Evolutionary conservation across 2,329 filamentous ascomycete genomes (phyloP).

Genomic region (Cladosporium oxysporum): DNA sequence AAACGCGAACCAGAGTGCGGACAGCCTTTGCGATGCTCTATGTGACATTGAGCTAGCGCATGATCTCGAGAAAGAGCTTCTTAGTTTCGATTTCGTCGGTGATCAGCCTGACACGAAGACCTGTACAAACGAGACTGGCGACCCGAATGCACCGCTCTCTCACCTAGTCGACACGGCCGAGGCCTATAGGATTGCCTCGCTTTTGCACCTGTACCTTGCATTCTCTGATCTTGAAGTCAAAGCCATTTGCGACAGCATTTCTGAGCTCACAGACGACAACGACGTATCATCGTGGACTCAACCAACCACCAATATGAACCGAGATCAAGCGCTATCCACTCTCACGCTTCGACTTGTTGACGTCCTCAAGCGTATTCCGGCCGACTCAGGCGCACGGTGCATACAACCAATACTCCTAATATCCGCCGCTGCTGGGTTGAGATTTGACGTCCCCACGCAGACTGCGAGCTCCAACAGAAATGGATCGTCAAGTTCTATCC

Average conservation of each 20-base stretch:
- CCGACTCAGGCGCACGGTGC: constrained; percentile 16
- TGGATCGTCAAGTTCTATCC: neutral
- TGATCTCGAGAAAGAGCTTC: constrained; percentile 19
- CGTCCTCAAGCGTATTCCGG: constrained; percentile 18
- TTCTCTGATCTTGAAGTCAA: constrained; percentile 21
- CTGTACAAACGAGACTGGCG: constrained; percentile 17
- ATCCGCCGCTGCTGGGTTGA: constrained; percentile 17
- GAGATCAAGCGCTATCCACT: constrained; percentile 3
- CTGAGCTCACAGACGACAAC: neutral
- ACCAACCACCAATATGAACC: neutral
- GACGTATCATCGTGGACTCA: neutral
- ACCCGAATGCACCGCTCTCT: constrained; percentile 20
- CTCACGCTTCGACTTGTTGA: constrained; percentile 18
- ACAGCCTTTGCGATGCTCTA: constrained; percentile 18
- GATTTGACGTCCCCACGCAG: constrained; percentile 5
- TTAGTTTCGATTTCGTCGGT: constrained; percentile 14
- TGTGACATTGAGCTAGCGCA: constrained; percentile 23
- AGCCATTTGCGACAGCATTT: neutral
- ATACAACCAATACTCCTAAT: constrained; percentile 21
- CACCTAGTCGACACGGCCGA: constrained; percentile 22
- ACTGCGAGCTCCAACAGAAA: neutral
- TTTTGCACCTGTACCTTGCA: constrained; percentile 21
- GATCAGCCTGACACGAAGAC: neutral
- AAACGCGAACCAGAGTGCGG: constrained; percentile 1
- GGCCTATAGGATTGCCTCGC: constrained; percentile 21